Base-by-base conservation (phyloP, 164 flowering plant genomes). In the Platanus orientalis region DNA sequence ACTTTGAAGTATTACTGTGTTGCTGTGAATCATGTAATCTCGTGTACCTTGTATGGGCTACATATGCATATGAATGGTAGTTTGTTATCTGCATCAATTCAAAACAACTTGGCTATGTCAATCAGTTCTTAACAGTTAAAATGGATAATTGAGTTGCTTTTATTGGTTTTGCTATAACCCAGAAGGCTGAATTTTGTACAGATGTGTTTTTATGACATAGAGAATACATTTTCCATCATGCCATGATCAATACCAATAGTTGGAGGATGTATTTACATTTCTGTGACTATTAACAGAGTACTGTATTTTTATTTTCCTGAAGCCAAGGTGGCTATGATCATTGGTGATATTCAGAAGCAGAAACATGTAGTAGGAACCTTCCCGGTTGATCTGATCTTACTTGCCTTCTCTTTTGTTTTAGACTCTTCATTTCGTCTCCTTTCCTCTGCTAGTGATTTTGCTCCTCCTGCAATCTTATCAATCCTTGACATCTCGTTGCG, bases 371-470 rank as follows among this genome's bases (percentile, higher is more conserved):
- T 61, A 6, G 82, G 86, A 59, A 59, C 54, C 51, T 74, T 73
- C 11, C 88, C 85, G 6, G 76, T 77, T 48, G 79, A 64, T 72
- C 82, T 74, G 28, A 86, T 76, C 70, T 67, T 81, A 40, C 71
- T 76, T 12, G 87, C 95, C 69, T 75, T 83, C 30, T 84, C 84
- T 75, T 75, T 84, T 30, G 72, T 78, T 50, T 58, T 54, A 10
- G 71, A n/a, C 64, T 84, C 93, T n/a, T 84, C 87, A 17, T 69
- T 72, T 66, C 64, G 80, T 67, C 79, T 75, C 52, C 75, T 87
- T 66, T 83, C 86, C 23, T 85, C 88, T 19, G 76, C 61, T 30
- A 81, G 82, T 10, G 75, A 69, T 61, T 75, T 83, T 50, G 91
- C 92, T 59, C 81, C 90, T 47, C 60, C 58, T 1, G 85, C 83